A percentile compares a stretch with the other conserved stretches of the same genome.
Conservation (phyloP, 257 asterid genomes). For the Solanum lignicaule region DNA sequence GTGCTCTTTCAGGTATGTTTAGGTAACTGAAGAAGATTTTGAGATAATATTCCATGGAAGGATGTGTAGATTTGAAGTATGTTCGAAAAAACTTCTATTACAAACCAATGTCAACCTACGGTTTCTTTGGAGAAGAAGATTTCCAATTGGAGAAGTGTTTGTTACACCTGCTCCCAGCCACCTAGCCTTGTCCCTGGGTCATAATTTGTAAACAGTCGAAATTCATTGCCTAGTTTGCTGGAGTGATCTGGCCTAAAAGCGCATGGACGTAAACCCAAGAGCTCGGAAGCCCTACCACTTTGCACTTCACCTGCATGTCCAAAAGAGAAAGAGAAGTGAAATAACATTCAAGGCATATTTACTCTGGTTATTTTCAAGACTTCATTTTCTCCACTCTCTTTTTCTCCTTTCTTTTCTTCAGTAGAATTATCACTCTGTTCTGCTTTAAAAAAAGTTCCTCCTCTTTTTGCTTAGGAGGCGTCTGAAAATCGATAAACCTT, state of each 20-base stretch:
- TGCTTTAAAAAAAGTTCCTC: not conserved
- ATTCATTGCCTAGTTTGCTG: constrained; percentile 96
- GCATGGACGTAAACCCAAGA: constrained; percentile 69
- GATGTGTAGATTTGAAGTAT: not conserved
- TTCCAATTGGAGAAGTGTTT: not conserved
- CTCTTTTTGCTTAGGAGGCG: not conserved
- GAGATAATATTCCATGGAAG: not conserved
- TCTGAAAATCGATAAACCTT: not conserved
- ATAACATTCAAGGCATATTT: not conserved
- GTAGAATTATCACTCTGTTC: not conserved
- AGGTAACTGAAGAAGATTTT: not conserved
- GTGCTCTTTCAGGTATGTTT: not conserved
- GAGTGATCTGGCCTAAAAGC: constrained; percentile 80
- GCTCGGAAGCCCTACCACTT: constrained; percentile 56
- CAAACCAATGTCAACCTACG: not conserved
- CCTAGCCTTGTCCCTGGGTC: constrained; percentile 70
- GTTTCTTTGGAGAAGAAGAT: not conserved
- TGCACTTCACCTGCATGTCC: constrained; percentile 65
- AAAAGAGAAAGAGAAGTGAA: not conserved
- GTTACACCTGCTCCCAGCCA: constrained; percentile 56
- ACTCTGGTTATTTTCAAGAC: not conserved
- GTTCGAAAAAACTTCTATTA: not conserved
- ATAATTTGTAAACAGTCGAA: constrained; percentile 78
- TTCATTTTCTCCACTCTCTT: not conserved
- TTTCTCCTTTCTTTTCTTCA: not conserved